Base-by-base conservation (phyloP, 1,284 basidiomycete genomes). In the Pseudozyma sp. region DNA sequence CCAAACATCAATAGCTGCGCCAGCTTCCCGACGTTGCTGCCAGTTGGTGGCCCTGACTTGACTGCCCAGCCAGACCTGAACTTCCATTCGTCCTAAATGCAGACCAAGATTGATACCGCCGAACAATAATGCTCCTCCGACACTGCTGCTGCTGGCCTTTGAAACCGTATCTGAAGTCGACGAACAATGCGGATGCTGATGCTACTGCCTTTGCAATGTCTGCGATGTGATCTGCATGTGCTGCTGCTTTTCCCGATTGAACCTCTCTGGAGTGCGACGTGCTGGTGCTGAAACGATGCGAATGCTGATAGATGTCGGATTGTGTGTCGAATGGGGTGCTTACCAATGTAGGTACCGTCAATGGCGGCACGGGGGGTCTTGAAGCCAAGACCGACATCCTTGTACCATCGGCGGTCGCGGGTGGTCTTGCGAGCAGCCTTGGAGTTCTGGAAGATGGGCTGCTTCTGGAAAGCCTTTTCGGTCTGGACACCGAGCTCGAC, bases 371-470 rank as follows among this genome's bases (percentile, higher is more conserved):
- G 83, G 66, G 97, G 97, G 61, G 94, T 99, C 90, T 86, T 85
- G 81, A 85, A 84, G 62, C 84, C 84, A 54, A 85, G 81, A 68
- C 84, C 84, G 59, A 85, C 82, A 80, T 84, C 84, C 82, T 98
- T 99, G 89, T 94, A 97, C 97, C 97, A 99, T 86, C 97, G 89
- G 90, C 92, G 96, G 81, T 94, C 92, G 89, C 92, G 97, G 81
- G 94, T 94, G 71, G 91, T 90, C 92, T 86, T 87, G 93, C 93
- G 92, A 85, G 91, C 91, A 81, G 89, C 88, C 90, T 99, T 99
- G 86, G 93, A 89, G 88, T 97, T 97, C 87, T 97, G 94, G 91
- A 99, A 99, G 86, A 99, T 90, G 85, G 91, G 90, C 87, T 99
- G 96, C 89, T 97, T 81, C 87, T 99, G 96, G 89, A 97, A 81